Conservation (phyloP, 306 rosid genomes). For the Castanea mollissima region DNA sequence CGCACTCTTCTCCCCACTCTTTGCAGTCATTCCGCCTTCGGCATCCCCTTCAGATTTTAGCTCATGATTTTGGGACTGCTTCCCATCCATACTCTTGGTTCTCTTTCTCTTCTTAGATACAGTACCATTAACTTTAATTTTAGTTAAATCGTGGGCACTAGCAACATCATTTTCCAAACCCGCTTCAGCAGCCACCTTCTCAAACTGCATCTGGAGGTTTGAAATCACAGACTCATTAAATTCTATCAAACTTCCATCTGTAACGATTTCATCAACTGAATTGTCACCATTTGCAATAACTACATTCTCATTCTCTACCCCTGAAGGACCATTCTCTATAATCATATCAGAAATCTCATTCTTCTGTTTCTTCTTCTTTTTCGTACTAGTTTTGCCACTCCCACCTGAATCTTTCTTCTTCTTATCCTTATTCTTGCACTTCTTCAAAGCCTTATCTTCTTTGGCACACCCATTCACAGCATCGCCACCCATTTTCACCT, state of each 20-base stretch:
- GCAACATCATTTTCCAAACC: constrained; percentile 53
- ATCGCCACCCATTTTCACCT: constrained; percentile 30
- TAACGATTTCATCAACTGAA: constrained; percentile 18
- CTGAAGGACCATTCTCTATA: constrained; percentile 10
- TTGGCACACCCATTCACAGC: constrained; percentile 10
- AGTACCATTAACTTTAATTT: constrained; percentile 17
- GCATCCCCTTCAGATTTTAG: constrained; percentile 36
- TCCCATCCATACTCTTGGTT: constrained; percentile 48
- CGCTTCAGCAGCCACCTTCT: constrained; percentile 78
- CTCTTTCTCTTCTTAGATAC: constrained; percentile 87
- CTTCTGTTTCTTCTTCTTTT: constrained; percentile 36
- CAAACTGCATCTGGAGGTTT: constrained; percentile 86
- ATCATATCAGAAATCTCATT: constrained; percentile 23
- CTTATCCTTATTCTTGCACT: constrained; percentile 36
- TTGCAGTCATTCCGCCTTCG: constrained; percentile 35
- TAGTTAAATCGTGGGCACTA: constrained; percentile 37
- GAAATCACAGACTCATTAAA: constrained; percentile 59
- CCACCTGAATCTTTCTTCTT: constrained; percentile 14
- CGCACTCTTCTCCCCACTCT: constrained; percentile 66
- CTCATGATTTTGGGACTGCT: constrained; percentile 29
- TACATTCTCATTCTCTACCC: constrained; percentile 20
- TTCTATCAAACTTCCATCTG: constrained; percentile 18
- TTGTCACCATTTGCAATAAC: constrained; percentile 36
- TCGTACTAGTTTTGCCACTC: constrained; percentile 28
- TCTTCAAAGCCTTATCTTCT: constrained; percentile 40